phyloP scores from a whole-genome alignment of 2,329 filamentous ascomycete species.

The Paramyrothecium roridum region DNA sequence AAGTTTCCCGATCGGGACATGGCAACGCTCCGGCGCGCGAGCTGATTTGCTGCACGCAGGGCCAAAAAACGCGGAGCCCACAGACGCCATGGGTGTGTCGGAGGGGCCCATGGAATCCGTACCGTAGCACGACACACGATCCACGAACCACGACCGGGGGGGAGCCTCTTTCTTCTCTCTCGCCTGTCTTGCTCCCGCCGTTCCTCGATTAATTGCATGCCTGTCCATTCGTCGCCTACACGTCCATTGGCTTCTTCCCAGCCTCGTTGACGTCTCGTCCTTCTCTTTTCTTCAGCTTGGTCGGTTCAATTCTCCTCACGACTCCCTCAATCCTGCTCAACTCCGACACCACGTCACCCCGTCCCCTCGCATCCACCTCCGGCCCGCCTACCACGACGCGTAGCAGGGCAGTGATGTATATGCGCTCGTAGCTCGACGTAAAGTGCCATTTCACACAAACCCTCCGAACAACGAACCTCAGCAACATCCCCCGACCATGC shows the following conservation, averaged over 20 bases:
- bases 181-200: not conserved
- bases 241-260: constrained; percentile 3
- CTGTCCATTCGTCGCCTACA: not conserved
- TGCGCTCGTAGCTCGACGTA: not conserved
- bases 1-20: constrained; percentile 29
- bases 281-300: constrained; percentile 11
- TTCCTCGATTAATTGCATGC: not conserved
- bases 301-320: constrained; percentile 9
- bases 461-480: not conserved
- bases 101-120: not conserved
- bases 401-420: not conserved
- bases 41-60: constrained; percentile 24
- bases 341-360: not conserved
- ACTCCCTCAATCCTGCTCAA: constrained; percentile 1
- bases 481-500: not conserved
- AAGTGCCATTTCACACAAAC: not conserved
- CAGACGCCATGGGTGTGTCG: not conserved
- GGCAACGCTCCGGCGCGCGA: constrained; percentile 21
- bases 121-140: not conserved
- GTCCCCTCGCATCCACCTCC: not conserved
- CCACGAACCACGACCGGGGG: not conserved
- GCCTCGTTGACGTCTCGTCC: constrained; percentile 2
- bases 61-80: constrained; percentile 18
- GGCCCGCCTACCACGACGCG: not conserved
- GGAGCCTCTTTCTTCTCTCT: constrained; percentile 1